Conservation (phyloP, 768 basidiomycete species). For the Boletus reticuloceps region DNA sequence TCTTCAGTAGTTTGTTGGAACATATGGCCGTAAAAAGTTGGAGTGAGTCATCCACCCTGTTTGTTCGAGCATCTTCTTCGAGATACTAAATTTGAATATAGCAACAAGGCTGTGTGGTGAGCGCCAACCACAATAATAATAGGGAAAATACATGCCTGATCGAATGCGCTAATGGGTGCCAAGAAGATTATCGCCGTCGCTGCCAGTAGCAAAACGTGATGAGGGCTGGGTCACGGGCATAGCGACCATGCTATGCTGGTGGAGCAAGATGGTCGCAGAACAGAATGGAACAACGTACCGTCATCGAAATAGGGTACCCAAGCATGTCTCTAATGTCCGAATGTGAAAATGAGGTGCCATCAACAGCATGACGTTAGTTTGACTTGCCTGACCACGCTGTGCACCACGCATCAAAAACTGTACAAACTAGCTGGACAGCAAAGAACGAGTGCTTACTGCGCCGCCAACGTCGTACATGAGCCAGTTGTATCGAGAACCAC, state of each 20-base stretch:
- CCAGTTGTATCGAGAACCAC: constrained; percentile 68
- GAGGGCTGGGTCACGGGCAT: constrained; percentile 9
- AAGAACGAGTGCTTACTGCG: constrained; percentile 48
- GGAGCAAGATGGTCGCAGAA: constrained; percentile 6
- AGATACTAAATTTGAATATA: constrained; percentile 53
- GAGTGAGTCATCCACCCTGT: constrained; percentile 79
- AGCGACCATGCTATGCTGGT: constrained; percentile 17
- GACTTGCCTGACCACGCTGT: constrained; percentile 61
- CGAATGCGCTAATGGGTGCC: constrained; percentile 83
- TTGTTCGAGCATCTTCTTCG: constrained; percentile 76
- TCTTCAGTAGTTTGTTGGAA: constrained; percentile 68
- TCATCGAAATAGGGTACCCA: constrained; percentile 89
- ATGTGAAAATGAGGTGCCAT: constrained; percentile 12
- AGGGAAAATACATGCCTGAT: constrained; percentile 55
- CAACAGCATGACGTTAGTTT: constrained; percentile 7
- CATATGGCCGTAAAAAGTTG: constrained; percentile 76
- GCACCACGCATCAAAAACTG: constrained; percentile 2
- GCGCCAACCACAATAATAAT: background rate
- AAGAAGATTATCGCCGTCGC: constrained; percentile 85
- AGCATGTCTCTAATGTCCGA: constrained; percentile 56
- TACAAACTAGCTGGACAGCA: background rate
- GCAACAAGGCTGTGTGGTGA: constrained; percentile 11
- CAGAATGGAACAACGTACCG: constrained; percentile 42
- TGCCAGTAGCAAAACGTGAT: constrained; percentile 26
- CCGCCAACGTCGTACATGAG: constrained; percentile 83